Base-by-base conservation (phyloP, 2,329 filamentous ascomycete genomes). In the Fusarium compactum region DNA sequence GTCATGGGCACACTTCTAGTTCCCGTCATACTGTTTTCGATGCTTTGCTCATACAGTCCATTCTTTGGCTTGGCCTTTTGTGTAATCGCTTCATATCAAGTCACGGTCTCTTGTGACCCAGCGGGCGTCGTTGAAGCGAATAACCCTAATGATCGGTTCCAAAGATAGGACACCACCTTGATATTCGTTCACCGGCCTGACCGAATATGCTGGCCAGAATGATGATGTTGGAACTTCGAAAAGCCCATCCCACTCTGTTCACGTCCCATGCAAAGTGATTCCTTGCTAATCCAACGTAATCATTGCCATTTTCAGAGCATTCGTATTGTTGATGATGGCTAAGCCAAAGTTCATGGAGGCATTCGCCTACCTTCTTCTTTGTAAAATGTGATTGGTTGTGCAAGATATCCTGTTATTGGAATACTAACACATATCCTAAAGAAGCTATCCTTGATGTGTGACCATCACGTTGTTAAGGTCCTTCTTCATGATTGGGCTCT, bases 401-500 rank as follows among this genome's bases (percentile, higher is more conserved):
- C 43, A 65, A 65, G 46, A 67, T 51, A 34, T 46, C 59, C 60
- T 61, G 41, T 55, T 52, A 63, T 58, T 65, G 34, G 56, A 53
- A 46, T 63, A 48, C 61, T 65, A 65, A 65, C 62, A 56, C 44
- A 48, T 67, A 46, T 52, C 55, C 44, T 44, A 47, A 44, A 34
- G 41, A 46, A 54, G 46, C 44, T 45, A 64, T 64, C 58, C 43
- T 46, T 54, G 41, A 67, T 65, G 63, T 69, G 61, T 61, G 59
- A 69, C 69, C 52, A 66, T 76, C 72, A 76, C 74, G 74, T 76
- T 76, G 62, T 52, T 44, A 51, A 51, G 55, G 50, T 41, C 52
- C 71, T 56, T 59, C 54, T 59, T 25, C 53, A 55, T 76, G 74
- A 76, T 76, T 76, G 74, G 74, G 43, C 61, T 73, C 47, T 25